phyloP scores from a whole-genome alignment of 176 grass and related monocot species.

The Avena insularis region DNA sequence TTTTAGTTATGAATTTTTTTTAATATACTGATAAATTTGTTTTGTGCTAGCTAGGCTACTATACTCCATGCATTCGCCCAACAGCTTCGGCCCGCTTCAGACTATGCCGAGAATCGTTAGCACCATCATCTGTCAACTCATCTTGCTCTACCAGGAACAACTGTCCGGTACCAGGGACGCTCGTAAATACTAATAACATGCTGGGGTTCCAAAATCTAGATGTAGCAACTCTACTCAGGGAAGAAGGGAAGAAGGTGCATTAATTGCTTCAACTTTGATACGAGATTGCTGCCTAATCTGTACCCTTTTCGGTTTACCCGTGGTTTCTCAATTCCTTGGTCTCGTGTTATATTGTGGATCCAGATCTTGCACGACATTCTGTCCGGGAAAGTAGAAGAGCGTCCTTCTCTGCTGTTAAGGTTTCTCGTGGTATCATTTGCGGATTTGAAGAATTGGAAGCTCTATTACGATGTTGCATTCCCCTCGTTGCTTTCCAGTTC shows the following conservation, averaged over 20 bases:
- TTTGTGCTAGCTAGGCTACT: slow-evolving; percentile 61
- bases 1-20: neutral
- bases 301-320: neutral
- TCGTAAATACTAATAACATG: slow-evolving; percentile 35
- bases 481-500: slow-evolving; percentile 73
- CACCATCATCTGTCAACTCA: neutral
- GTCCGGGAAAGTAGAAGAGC: slow-evolving; percentile 77
- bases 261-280: neutral
- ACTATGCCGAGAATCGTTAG: slow-evolving; percentile 57
- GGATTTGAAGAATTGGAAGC: slow-evolving; percentile 93
- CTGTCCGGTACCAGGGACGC: slow-evolving; percentile 76
- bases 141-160: slow-evolving; percentile 48
- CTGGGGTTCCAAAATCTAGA: slow-evolving; percentile 66
- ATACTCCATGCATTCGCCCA: slow-evolving; percentile 49
- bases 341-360: neutral
- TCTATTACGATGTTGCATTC: slow-evolving; percentile 76
- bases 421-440: slow-evolving; percentile 90
- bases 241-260: slow-evolving; percentile 76
- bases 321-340: neutral
- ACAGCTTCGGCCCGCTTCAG: slow-evolving; percentile 43
- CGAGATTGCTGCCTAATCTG: neutral
- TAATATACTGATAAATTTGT: neutral
- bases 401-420: slow-evolving; percentile 65
- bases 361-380: slow-evolving; percentile 80
- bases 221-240: slow-evolving; percentile 47